phyloP scores from a whole-genome alignment of 1,139 yeast species.

The Nakaseomyces bracarensis region DNA sequence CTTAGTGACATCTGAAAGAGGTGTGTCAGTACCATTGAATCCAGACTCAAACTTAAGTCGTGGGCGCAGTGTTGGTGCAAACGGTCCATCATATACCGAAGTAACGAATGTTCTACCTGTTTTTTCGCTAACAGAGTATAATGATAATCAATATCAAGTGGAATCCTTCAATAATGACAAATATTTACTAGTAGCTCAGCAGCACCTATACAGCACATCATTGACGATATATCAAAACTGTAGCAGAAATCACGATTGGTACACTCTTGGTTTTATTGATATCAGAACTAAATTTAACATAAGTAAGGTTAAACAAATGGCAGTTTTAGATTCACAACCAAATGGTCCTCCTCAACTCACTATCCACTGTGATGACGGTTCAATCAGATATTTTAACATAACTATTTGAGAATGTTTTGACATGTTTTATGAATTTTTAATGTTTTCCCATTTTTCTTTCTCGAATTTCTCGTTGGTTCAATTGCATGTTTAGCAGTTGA shows the following conservation, averaged over 20 bases:
- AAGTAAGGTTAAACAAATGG: slow-evolving; percentile 10
- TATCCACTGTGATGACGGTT: slow-evolving; percentile 1
- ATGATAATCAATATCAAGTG: slow-evolving; percentile 3
- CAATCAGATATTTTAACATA: slow-evolving; percentile 2
- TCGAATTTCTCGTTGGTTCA: too few species aligned
- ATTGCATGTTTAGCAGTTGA: too few species aligned
- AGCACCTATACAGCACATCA: slow-evolving; percentile 22
- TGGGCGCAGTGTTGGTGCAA: not conserved
- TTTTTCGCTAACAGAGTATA: not conserved
- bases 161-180: slow-evolving; percentile 8
- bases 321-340: not conserved
- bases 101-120: slow-evolving; percentile 4
- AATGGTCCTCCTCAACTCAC: not conserved
- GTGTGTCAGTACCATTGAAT: slow-evolving; percentile 3
- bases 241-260: slow-evolving; percentile 16
- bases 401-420: not conserved
- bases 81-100: not conserved
- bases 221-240: slow-evolving; percentile 17
- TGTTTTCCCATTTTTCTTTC: not conserved
- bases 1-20: slow-evolving; percentile 4
- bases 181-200: slow-evolving; percentile 16
- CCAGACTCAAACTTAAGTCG: not conserved
- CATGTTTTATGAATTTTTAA: not conserved
- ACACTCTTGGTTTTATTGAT: slow-evolving; percentile 21
- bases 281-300: slow-evolving; percentile 20